Evolutionary conservation across 2,329 filamentous ascomycete species (phyloP), one percentile per base, ranked within the genome.

Genomic region (Zymoseptoria passerinii): DNA sequence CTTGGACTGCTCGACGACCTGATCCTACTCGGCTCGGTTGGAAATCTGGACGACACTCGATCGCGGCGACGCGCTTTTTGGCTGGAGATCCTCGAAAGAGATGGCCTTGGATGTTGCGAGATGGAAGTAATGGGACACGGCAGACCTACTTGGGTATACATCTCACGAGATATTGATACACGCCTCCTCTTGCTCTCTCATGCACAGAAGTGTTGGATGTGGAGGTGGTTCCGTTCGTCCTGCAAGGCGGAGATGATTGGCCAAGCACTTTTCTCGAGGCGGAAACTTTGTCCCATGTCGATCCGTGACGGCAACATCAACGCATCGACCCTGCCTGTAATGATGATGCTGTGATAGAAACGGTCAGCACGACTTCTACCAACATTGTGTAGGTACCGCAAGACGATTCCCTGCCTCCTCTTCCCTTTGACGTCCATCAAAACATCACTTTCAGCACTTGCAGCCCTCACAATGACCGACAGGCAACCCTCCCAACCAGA

Each of bases 1-100:
- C 18, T 60, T 61, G 13, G 23, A 66, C 55, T 16, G 60, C 19
- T 13, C 68, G 8, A 65, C 62, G 23, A 63, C 55, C 8, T 60
- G 48, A 40, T 67, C 65, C 54, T 67, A 63, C 27, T 61, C 58
- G 29, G 44, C 50, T 50, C 54, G 54, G 53, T 58, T 50, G 16
- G 28, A 51, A 56, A 65, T 63, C 20, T 59, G 59, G 28, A 55
- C 57, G n/a, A 65, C 54, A 3, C 28, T 28, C 3, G 56, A 40
- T 55, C 18, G 8, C 48, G 35, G n/a, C n/a, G 35, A 40, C 35
- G 35, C 35, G 35, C 35, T 40, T 16, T n/a, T n/a, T n/a, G n/a
- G 7, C 35, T 40, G 35, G 35, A 5, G 16, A 40, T 7, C 4
- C 35, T 44, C 23, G 10, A 44, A 44, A 44, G 35, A 44, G 35